Evolutionary conservation across 441 rosid genomes (phyloP), one percentile per base, ranked within the genome.

Genomic region (Gossypium gossypioides): DNA sequence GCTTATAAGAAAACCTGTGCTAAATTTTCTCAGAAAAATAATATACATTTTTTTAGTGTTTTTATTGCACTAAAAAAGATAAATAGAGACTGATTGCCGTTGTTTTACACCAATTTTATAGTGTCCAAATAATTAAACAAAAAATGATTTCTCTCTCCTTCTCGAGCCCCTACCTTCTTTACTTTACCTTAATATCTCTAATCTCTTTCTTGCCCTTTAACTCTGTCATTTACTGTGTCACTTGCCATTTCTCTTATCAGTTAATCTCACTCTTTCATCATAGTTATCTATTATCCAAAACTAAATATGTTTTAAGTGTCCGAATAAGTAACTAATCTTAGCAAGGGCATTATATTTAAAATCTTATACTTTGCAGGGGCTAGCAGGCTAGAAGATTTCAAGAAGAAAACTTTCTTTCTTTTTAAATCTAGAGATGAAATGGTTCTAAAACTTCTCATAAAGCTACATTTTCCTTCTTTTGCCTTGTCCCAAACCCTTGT

Each of bases 141-240:
- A 22, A 6, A 65, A 18, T n/a, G 8, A 0, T 21, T 13, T 74
- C 84, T 81, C 84, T 82, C 77, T 76, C 85, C 79, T 69, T 82
- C 88, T 83, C 87, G 83, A 80, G 85, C 85, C 90, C 87, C 84
- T 56, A 78, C 84, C 75, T 68, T 34, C 68, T 63, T 56, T 58
- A 25, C 69, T 56, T 72, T 18, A 58, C 37, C 51, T 72, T 16
- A 57, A 44, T 75, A 56, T n/a, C 46, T n/a, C 25, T 64, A 16
- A 58, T 51, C 22, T 37, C 21, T 55, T 55, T 15, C 19, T 48
- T 27, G 44, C 68, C 60, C 54, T 71, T 34, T 59, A 22, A 60
- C 51, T 44, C 74, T 71, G 76, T 55, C 78, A 52, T 67, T 25
- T 65, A 46, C 59, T 65, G 4, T 60, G 40, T 55, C 55, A 22